These are phyloP conservation scores for Ogataea naganishii DNA, from an alignment of 805 yeast genomes.

Conservation along the genomic window DNA sequence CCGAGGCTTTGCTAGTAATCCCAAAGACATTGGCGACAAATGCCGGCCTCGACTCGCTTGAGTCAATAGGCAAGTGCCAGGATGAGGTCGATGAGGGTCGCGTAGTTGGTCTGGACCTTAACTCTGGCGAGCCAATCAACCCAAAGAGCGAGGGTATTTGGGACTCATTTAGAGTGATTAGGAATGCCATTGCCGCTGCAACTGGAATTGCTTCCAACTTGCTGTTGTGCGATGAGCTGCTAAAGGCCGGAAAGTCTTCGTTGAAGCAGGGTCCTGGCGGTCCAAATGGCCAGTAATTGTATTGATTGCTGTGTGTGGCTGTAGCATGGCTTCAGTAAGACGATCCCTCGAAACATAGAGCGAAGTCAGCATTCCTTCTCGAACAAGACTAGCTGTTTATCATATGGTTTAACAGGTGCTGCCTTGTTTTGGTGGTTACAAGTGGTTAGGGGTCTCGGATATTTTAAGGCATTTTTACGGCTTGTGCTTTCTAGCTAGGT, in stretches of 20 bases:
- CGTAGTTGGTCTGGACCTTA: slow-evolving; percentile 83
- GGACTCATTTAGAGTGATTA: slow-evolving; percentile 90
- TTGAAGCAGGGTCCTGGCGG: slow-evolving; percentile 47
- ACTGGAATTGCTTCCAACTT: slow-evolving; percentile 91
- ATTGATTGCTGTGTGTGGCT: too few relatives aligned
- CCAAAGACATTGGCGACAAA: slow-evolving; percentile 91
- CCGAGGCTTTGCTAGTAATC: slow-evolving; percentile 81
- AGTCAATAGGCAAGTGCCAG: slow-evolving; percentile 79
- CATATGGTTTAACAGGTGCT: too few relatives aligned
- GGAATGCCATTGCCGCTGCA: slow-evolving; percentile 89
- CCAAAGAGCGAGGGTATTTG: slow-evolving; percentile 92
- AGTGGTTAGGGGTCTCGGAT: too few relatives aligned
- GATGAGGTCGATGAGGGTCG: slow-evolving; percentile 79
- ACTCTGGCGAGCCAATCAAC: slow-evolving; percentile 91
- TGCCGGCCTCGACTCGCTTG: slow-evolving; percentile 90
- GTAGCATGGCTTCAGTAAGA: too few relatives aligned
- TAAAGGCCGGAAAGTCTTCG: slow-evolving; percentile 94
- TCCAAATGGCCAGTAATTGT: not conserved
- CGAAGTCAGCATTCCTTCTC: too few relatives aligned
- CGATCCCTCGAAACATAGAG: too few relatives aligned
- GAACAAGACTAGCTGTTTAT: too few relatives aligned
- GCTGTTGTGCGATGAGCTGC: slow-evolving; percentile 87
- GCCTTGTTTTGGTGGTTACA: too few relatives aligned
- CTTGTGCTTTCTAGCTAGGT: too few relatives aligned
- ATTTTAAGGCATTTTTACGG: too few relatives aligned